phyloP scores from a whole-genome alignment of 2,329 filamentous ascomycete species.

The Fusarium austroafricanum region DNA sequence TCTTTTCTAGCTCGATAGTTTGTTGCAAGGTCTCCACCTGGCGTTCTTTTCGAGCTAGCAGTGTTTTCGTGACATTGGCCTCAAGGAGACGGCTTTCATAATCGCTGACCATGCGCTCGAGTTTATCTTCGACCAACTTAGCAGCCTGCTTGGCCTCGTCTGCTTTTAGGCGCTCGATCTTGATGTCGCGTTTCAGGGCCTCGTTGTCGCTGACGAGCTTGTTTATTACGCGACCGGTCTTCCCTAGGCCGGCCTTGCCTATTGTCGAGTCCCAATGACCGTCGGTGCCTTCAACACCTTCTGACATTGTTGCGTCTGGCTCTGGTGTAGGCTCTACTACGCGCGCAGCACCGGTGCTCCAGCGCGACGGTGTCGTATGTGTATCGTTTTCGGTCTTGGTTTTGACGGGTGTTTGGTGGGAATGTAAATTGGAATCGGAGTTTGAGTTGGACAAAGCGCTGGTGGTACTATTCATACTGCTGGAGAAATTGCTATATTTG shows the following conservation, averaged over 20 bases:
- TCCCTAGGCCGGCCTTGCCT: conserved; percentile 76
- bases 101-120: conserved; percentile 74
- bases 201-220: conserved; percentile 85
- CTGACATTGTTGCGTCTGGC: conserved; percentile 45
- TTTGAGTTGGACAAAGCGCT: conserved; percentile 59
- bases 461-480: conserved; percentile 65
- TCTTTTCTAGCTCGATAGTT: conserved; percentile 72
- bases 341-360: conserved; percentile 49
- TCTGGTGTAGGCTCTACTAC: conserved; percentile 48
- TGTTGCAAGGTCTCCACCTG: conserved; percentile 77
- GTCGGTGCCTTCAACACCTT: conserved; percentile 51
- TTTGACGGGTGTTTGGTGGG: conserved; percentile 48
- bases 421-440: conserved; percentile 52
- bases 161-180: conserved; percentile 72
- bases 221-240: conserved; percentile 84
- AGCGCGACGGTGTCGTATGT: conserved; percentile 46
- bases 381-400: conserved; percentile 52
- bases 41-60: conserved; percentile 78
- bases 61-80: conserved; percentile 76
- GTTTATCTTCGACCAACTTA: conserved; percentile 75
- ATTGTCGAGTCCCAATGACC: conserved; percentile 73
- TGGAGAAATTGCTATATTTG: conserved; percentile 65
- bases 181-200: conserved; percentile 77
- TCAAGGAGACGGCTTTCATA: conserved; percentile 77
- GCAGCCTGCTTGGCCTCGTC: conserved; percentile 78